Evolutionary conservation across 805 yeast genomes (phyloP), one percentile per base, ranked within the genome.

Genomic region (Schwanniomyces occidentalis): DNA sequence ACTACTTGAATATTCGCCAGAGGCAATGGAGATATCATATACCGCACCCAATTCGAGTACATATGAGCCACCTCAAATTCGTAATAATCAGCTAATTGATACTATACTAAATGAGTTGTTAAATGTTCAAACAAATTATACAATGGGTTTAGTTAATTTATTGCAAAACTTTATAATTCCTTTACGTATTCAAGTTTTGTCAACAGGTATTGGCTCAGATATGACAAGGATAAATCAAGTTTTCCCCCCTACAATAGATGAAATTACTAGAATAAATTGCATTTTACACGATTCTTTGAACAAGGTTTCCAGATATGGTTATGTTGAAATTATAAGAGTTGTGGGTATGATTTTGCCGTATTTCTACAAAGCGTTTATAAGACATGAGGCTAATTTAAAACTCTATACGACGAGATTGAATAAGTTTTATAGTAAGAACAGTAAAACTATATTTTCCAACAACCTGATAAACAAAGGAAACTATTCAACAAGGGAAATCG

Each of bases 211-310:
- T 3, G 70, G 70, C 8, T 54, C 77, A 26, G 80, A 86, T 1
- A 79, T 85, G 2, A 58, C 81, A 2, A 78, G 79, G 45, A 69
- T 90, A 21, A 90, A 91, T 56, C 71, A 79, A 31, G 71, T 88
- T 1, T 89, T 91, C 52, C 97, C 98, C 2, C 97, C 97, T 1
- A 91, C 98, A 0, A 84, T 91, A 13, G 97, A 91, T 59, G 98
- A 91, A 62, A 81, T 91, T 12, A 85, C 95, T 8, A 72, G 97
- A 51, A 82, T 91, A 24, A 90, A 90, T 53, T 86, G 95, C 52
- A 80, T 91, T 4, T 78, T 87, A 39, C 74, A 85, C 42, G 95
- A 85, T 46, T 78, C 93, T 15, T 61, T 91, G 36, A 76, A 77
- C 38, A 58, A 73, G 10, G 91, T 97, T 0, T 51, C 66, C 2